These are phyloP conservation scores for Powellomyces hirtus DNA, from an alignment of 192 early-diverging fungal species.

Conservation along the genomic window DNA sequence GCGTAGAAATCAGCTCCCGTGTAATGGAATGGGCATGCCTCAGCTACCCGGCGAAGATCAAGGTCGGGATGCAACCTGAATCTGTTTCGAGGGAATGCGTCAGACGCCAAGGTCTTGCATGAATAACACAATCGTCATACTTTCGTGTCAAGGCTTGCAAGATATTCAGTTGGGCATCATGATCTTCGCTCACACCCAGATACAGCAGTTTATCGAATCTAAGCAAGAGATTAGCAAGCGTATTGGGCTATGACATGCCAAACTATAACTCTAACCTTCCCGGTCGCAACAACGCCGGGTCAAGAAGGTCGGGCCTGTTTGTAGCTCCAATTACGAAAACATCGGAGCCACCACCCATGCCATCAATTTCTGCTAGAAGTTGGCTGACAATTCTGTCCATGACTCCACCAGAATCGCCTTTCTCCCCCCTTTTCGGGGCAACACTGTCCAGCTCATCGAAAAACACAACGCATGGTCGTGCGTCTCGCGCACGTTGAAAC, in stretches of 20 bases:
- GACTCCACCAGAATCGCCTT: constrained; percentile 97
- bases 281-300: constrained; percentile 89
- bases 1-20: constrained; percentile 99
- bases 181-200: constrained; percentile 88
- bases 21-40: constrained; percentile 85
- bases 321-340: constrained; percentile 99
- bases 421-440: constrained; percentile 95
- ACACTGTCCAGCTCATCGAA: constrained; percentile 99
- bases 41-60: constrained; percentile 72
- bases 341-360: constrained; percentile 63
- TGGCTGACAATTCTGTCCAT: constrained; percentile 99
- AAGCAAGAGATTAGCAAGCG: no score
- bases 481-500: constrained; percentile 94
- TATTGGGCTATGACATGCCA: no score
- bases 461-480: constrained; percentile 97
- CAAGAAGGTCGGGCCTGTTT: constrained; percentile 95
- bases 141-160: constrained; percentile 93
- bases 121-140: constrained; percentile 1
- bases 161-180: constrained; percentile 83
- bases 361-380: constrained; percentile 94
- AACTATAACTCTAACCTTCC: no score
- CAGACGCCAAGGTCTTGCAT: not conserved
- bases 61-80: constrained; percentile 84
- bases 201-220: constrained; percentile 95
- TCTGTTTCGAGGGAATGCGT: constrained; percentile 33